Conservation (phyloP, 495 filamentous ascomycete genomes). For the Podospora bellae-mahoneyi region DNA sequence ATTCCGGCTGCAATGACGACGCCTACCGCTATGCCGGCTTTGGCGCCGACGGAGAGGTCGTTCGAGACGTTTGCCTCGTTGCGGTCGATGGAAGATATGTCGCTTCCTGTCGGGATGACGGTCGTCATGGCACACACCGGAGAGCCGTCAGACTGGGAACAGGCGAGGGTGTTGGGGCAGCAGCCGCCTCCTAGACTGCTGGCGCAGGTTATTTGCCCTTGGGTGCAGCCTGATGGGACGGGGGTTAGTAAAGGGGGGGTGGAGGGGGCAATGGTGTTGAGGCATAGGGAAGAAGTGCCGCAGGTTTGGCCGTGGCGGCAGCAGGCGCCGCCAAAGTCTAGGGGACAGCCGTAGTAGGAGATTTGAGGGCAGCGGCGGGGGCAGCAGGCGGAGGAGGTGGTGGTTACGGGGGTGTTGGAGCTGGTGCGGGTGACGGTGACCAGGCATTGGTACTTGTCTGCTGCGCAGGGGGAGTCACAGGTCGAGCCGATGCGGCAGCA, state of each 20-base stretch:
- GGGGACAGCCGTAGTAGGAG: slow-evolving; percentile 43
- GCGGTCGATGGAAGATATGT: slow-evolving; percentile 17
- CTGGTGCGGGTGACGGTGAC: slow-evolving; percentile 23
- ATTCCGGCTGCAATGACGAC: slow-evolving; percentile 38
- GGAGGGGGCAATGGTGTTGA: slow-evolving; percentile 24
- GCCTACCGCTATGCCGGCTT: slow-evolving; percentile 47
- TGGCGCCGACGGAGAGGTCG: slow-evolving; percentile 38
- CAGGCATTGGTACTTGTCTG: slow-evolving; percentile 23
- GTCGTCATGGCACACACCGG: slow-evolving; percentile 47
- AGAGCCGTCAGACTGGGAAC: slow-evolving; percentile 58
- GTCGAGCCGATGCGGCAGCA: slow-evolving; percentile 41
- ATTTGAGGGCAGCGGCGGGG: slow-evolving; percentile 32
- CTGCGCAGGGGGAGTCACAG: slow-evolving; percentile 36
- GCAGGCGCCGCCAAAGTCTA: slow-evolving; percentile 42
- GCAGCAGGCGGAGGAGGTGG: slow-evolving; percentile 37
- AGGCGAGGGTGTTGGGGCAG: slow-evolving; percentile 66
- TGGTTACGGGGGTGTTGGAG: slow-evolving; percentile 18
- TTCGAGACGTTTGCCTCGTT: neutral
- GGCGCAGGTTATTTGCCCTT: slow-evolving; percentile 67
- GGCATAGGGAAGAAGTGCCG: slow-evolving; percentile 25
- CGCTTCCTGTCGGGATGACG: slow-evolving; percentile 34
- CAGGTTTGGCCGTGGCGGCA: slow-evolving; percentile 42
- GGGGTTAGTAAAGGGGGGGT: slow-evolving; percentile 20
- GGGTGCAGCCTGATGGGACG: slow-evolving; percentile 57
- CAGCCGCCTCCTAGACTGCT: slow-evolving; percentile 67